Conservation (phyloP, 2,329 filamentous ascomycete genomes). For the Coleophoma eucalyptorum region DNA sequence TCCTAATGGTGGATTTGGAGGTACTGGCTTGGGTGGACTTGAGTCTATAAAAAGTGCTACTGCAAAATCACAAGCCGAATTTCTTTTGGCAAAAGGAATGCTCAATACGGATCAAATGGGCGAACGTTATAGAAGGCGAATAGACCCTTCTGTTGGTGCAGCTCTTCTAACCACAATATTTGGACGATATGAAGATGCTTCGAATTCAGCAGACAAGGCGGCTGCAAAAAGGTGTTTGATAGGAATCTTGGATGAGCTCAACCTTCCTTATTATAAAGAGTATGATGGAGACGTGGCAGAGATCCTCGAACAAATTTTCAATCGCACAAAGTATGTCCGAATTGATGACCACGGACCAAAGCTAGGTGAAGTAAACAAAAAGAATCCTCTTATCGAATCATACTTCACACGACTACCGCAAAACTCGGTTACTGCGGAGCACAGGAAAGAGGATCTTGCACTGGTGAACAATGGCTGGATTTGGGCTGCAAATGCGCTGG, state of each 20-base stretch:
- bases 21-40: conserved; percentile 42
- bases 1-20: conserved; percentile 47
- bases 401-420: conserved; percentile 89
- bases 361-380: conserved; percentile 70
- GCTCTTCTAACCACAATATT: conserved; percentile 63
- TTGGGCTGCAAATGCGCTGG: conserved; percentile 92
- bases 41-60: conserved; percentile 49
- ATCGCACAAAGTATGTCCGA: conserved; percentile 90
- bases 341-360: conserved; percentile 91
- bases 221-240: conserved; percentile 51
- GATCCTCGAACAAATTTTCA: conserved; percentile 87
- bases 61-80: conserved; percentile 52
- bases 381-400: conserved; percentile 82
- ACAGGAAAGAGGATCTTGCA: conserved; percentile 72
- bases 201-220: conserved; percentile 43
- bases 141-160: conserved; percentile 68
- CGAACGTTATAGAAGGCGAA: conserved; percentile 69
- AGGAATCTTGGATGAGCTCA: conserved; percentile 75
- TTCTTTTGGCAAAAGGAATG: conserved; percentile 62
- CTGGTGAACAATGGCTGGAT: conserved; percentile 98
- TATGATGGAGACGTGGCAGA: conserved; percentile 81
- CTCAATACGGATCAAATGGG: conserved; percentile 70
- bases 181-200: conserved; percentile 60
- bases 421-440: conserved; percentile 74
- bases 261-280: conserved; percentile 85